These are phyloP conservation scores for Davidsoniella eucalypti DNA, from an alignment of 2,329 filamentous ascomycete species.

Conservation along the genomic window DNA sequence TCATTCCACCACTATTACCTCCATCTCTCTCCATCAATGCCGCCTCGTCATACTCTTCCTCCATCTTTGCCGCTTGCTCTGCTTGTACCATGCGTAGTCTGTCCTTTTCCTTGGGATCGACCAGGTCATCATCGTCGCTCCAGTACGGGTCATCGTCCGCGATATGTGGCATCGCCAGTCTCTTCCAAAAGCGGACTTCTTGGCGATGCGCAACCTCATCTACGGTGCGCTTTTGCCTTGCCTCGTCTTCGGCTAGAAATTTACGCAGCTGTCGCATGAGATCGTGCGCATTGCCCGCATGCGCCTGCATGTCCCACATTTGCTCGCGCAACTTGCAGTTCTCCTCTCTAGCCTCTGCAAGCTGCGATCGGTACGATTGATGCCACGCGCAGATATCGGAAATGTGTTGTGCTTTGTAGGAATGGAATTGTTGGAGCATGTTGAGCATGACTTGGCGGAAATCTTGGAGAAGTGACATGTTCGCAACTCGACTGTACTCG, in stretches of 20 bases:
- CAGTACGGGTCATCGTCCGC: slow-evolving; percentile 43
- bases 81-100: slow-evolving; percentile 27
- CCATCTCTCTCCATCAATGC: slow-evolving; percentile 17
- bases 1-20: background rate
- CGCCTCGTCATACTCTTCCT: slow-evolving; percentile 17
- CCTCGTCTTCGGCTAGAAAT: slow-evolving; percentile 38
- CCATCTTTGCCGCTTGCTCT: slow-evolving; percentile 20
- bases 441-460: slow-evolving; percentile 40
- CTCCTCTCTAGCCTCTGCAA: slow-evolving; percentile 48
- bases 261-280: slow-evolving; percentile 39
- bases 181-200: slow-evolving; percentile 49
- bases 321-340: slow-evolving; percentile 46
- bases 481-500: slow-evolving; percentile 42
- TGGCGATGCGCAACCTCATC: slow-evolving; percentile 36
- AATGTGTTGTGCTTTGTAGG: slow-evolving; percentile 47
- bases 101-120: slow-evolving; percentile 44
- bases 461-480: slow-evolving; percentile 38
- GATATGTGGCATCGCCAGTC: slow-evolving; percentile 45
- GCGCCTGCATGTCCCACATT: slow-evolving; percentile 49
- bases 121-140: slow-evolving; percentile 48
- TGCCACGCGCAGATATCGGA: slow-evolving; percentile 48
- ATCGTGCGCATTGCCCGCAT: slow-evolving; percentile 41
- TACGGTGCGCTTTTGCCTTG: slow-evolving; percentile 35
- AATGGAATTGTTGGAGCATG: slow-evolving; percentile 47
- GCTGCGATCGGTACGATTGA: slow-evolving; percentile 46